Conservation (phyloP, 768 basidiomycete species). For the Paxillus rubicundulus region DNA sequence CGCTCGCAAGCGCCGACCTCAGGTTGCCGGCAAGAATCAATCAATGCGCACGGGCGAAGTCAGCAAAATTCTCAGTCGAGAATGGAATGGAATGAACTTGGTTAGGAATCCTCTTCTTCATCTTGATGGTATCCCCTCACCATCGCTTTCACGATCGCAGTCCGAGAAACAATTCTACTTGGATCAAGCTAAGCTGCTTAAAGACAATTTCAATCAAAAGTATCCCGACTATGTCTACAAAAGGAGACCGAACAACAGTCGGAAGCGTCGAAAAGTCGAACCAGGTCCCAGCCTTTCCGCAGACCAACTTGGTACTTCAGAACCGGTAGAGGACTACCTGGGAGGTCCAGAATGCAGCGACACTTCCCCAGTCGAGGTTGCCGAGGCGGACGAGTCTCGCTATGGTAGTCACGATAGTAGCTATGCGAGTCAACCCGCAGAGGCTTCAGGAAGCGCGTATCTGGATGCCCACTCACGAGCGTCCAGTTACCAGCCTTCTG, state of each 20-base stretch:
- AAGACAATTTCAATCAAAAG: constrained; percentile 80
- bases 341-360: constrained; percentile 35
- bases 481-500: constrained; percentile 26
- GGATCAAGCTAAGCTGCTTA: constrained; percentile 80
- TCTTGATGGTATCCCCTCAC: constrained; percentile 13
- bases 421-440: constrained; percentile 22
- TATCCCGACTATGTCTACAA: constrained; percentile 91
- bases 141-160: constrained; percentile 35
- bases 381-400: constrained; percentile 22
- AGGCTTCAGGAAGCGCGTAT: constrained; percentile 16
- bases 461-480: constrained; percentile 14
- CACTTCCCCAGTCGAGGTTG: constrained; percentile 37
- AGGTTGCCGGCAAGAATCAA: constrained; percentile 84
- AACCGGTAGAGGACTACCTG: constrained; percentile 32
- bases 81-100: constrained; percentile 79
- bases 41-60: constrained; percentile 90
- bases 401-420: constrained; percentile 15
- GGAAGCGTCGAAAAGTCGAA: constrained; percentile 55
- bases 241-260: constrained; percentile 83
- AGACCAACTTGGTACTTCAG: constrained; percentile 30
- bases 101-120: constrained; percentile 40
- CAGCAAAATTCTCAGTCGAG: constrained; percentile 81
- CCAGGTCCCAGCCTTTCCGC: constrained; percentile 25
- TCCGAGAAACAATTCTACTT: constrained; percentile 84
- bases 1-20: constrained; percentile 75